Conservation (phyloP, 805 yeast genomes). For the Lipomyces yamanashiensis region DNA sequence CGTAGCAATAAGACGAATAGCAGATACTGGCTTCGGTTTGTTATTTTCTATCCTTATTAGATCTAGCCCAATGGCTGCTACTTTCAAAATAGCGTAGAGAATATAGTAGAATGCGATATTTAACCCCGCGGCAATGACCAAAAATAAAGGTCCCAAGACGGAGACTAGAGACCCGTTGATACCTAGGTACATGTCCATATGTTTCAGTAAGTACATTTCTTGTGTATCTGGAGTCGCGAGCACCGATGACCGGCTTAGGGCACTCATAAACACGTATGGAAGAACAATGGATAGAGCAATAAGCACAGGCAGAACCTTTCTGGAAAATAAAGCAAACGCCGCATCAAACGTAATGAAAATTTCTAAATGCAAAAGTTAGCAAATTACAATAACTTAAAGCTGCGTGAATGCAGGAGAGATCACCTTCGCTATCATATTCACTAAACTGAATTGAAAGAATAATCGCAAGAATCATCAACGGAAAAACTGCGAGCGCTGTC, state of each 20-base stretch:
- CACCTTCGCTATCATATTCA: conserved; percentile 45
- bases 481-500: conserved; percentile 70
- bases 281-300: not conserved
- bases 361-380: conserved; percentile 3
- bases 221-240: conserved; percentile 43
- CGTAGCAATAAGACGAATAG: not conserved
- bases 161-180: conserved; percentile 56
- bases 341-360: conserved; percentile 29
- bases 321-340: conserved; percentile 42
- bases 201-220: not conserved
- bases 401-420: not conserved
- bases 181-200: conserved; percentile 70
- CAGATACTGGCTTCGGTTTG: not conserved
- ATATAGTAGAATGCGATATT: conserved; percentile 42
- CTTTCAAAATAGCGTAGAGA: conserved; percentile 1
- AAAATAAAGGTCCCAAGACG: conserved; percentile 50
- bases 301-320: conserved; percentile 38
- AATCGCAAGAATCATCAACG: conserved; percentile 61
- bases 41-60: not conserved
- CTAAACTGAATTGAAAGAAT: conserved; percentile 61
- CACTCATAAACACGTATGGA: not conserved
- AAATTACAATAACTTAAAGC: not conserved
- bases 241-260: not conserved
- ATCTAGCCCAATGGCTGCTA: conserved; percentile 15
- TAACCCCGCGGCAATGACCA: conserved; percentile 53